These are phyloP conservation scores for Cairneyella variabilis DNA, from an alignment of 495 filamentous ascomycete genomes.

Conservation along the genomic window DNA sequence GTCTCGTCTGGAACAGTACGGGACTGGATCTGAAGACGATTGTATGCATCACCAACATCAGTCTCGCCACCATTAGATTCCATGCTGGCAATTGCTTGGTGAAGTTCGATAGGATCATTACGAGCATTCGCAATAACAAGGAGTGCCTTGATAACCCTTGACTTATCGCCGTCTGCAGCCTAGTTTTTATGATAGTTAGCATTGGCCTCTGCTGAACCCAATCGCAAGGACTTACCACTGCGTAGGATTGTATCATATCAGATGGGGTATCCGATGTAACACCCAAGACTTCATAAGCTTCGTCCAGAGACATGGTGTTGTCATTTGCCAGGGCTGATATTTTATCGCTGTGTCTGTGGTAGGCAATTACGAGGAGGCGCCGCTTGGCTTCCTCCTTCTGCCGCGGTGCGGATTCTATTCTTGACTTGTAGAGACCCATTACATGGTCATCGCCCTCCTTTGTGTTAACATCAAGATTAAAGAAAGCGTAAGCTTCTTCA, in stretches of 20 bases:
- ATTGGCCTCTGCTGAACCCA: not conserved
- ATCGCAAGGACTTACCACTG: conserved; percentile 22
- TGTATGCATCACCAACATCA: conserved; percentile 24
- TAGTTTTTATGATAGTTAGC: conserved; percentile 4
- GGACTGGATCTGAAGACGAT: conserved; percentile 21
- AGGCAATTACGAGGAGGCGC: conserved; percentile 20
- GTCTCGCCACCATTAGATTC: conserved; percentile 17
- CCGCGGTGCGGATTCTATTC: conserved; percentile 26
- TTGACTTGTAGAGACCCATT: conserved; percentile 26
- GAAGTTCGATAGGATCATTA: conserved; percentile 13
- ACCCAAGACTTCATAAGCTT: conserved; percentile 24
- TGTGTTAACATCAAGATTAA: conserved; percentile 16
- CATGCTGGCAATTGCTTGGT: conserved; percentile 15
- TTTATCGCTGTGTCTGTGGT: conserved; percentile 23
- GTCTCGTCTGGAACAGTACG: conserved; percentile 22
- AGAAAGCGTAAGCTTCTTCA: conserved; percentile 26
- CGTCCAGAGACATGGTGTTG: conserved; percentile 22
- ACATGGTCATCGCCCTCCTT: conserved; percentile 28
- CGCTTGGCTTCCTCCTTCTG: conserved; percentile 28
- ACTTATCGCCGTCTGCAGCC: conserved; percentile 23
- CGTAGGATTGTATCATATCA: conserved; percentile 26
- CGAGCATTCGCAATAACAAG: conserved; percentile 21
- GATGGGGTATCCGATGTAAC: conserved; percentile 21
- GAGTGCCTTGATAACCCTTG: conserved; percentile 22
- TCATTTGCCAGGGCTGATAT: conserved; percentile 25